Conservation (phyloP, 225 moss, liverwort and hornwort genomes). For the Lunularia cruciata region DNA sequence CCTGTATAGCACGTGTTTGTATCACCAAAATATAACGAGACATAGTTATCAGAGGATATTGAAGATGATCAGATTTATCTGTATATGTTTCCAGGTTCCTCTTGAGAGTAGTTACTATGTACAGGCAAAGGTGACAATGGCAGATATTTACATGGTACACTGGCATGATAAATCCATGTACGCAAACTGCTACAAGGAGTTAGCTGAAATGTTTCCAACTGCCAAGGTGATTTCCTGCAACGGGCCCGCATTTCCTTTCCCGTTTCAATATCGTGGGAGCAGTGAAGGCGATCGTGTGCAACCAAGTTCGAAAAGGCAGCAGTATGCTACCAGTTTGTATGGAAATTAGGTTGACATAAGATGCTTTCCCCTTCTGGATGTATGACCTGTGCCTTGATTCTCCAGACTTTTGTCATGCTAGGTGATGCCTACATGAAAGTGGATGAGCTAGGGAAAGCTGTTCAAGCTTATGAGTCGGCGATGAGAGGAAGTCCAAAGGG, state of each 20-base stretch:
- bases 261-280: no score
- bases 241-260: no score
- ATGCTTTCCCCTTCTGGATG: background rate
- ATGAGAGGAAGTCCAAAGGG: constrained; percentile 56
- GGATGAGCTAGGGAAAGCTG: constrained; percentile 62
- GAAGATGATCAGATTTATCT: no score
- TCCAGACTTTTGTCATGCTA: constrained; percentile 70
- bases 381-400: background rate
- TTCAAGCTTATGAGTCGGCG: constrained; percentile 53
- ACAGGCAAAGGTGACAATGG: constrained; percentile 55
- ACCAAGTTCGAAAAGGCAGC: no score
- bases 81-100: constrained; percentile 43
- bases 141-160: constrained; percentile 62
- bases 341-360: background rate
- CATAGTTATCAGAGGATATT: no score
- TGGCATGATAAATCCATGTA: constrained; percentile 48
- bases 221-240: constrained; percentile 48
- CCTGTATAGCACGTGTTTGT: no score
- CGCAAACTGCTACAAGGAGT: constrained; percentile 52
- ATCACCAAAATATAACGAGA: no score
- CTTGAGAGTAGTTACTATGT: constrained; percentile 48
- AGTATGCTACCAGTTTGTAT: no score
- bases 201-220: constrained; percentile 51
- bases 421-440: constrained; percentile 68
- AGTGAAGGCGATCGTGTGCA: background rate